Conservation (phyloP, 2,329 filamentous ascomycete genomes). For the Arthroderma uncinatum region DNA sequence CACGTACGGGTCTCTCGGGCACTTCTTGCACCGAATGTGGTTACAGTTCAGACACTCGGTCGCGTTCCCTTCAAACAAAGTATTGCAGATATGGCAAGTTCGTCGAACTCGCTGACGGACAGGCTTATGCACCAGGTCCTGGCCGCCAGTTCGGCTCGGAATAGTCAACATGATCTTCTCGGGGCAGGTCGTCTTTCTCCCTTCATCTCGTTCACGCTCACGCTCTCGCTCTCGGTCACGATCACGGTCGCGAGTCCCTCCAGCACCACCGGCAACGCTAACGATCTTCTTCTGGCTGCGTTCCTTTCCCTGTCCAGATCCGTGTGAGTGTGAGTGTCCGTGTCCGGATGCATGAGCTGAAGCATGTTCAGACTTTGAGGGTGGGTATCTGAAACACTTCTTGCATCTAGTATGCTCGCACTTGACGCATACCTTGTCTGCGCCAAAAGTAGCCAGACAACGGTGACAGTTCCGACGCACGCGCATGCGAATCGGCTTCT, state of each 20-base stretch:
- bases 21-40: constrained; percentile 67
- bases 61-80: constrained; percentile 46
- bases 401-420: constrained; percentile 75
- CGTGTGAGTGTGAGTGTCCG: constrained; percentile 19
- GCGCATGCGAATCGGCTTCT: constrained; percentile 38
- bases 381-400: constrained; percentile 64
- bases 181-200: constrained; percentile 10
- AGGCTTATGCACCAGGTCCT: constrained; percentile 61
- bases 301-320: constrained; percentile 33
- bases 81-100: constrained; percentile 63
- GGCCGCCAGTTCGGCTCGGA: constrained; percentile 54
- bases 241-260: constrained; percentile 2
- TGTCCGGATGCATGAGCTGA: constrained; percentile 22
- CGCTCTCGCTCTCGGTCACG: too few relatives aligned
- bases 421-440: constrained; percentile 59
- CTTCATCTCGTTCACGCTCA: constrained; percentile 17
- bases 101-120: constrained; percentile 63
- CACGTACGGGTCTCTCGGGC: constrained; percentile 67
- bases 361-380: constrained; percentile 48
- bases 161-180: constrained; percentile 41
- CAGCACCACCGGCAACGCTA: not conserved
- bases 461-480: constrained; percentile 58
- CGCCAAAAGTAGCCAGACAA: constrained; percentile 63
- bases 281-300: constrained; percentile 18
- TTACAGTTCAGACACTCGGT: constrained; percentile 59